Evolutionary conservation across 2,329 filamentous ascomycete genomes (phyloP).

Genomic region (Aspergillus phoenicis): DNA sequence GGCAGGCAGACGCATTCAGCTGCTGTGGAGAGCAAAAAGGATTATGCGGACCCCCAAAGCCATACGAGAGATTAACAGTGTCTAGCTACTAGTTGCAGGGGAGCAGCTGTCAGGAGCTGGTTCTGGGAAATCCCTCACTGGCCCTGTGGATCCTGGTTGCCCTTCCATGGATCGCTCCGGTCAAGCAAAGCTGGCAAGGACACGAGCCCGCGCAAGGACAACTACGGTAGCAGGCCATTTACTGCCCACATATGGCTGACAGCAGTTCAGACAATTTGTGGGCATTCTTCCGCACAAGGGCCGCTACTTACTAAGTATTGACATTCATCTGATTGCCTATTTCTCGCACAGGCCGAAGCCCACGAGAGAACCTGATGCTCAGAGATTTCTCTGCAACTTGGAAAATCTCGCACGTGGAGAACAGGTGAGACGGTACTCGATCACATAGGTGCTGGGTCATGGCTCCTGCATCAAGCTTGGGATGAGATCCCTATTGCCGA

Average conservation of each 20-base stretch:
- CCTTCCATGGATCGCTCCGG: neutral
- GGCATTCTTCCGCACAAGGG: too few species aligned
- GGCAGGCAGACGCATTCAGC: neutral
- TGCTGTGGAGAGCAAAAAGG: neutral
- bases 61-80: neutral
- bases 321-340: too few species aligned
- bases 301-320: too few species aligned
- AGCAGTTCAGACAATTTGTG: too few species aligned
- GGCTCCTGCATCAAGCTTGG: neutral
- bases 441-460: neutral
- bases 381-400: too few species aligned
- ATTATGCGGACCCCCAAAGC: neutral
- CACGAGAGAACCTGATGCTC: too few species aligned
- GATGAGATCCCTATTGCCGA: neutral
- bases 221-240: too few species aligned
- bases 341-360: too few species aligned
- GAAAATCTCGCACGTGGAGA: neutral
- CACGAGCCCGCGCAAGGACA: too few species aligned
- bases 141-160: neutral
- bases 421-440: neutral
- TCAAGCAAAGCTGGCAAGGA: neutral
- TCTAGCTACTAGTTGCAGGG: neutral
- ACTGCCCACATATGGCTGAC: too few species aligned
- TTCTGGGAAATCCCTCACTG: constrained; percentile 1
- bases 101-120: neutral